Conservation (phyloP, 108 stramenopile species). For the Tribonema minus region DNA sequence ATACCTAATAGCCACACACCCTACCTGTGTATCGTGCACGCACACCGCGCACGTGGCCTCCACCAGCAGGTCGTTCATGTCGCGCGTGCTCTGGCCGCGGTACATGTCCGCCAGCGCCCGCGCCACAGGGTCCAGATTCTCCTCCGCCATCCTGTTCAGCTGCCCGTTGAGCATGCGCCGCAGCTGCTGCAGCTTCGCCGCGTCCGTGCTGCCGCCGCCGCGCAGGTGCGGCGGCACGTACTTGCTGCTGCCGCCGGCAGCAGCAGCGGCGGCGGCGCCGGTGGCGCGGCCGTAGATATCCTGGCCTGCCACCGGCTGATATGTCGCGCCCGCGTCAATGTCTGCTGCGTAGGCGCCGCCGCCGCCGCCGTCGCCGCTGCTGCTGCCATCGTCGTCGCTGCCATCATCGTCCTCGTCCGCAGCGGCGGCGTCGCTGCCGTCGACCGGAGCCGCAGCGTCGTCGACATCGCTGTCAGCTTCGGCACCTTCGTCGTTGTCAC, state of each 20-base stretch:
- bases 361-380: neutral
- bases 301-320: slow-evolving; percentile 74
- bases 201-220: slow-evolving; percentile 4
- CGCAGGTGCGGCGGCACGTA: slow-evolving; percentile 49
- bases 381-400: too few species aligned
- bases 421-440: too few species aligned
- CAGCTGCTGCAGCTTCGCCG: too few species aligned
- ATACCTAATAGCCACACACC: too few species aligned
- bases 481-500: slow-evolving; percentile 15
- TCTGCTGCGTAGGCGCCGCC: neutral
- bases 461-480: slow-evolving; percentile 43
- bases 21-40: slow-evolving; percentile 30
- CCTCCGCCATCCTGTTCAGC: slow-evolving; percentile 82
- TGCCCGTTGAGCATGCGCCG: slow-evolving; percentile 56
- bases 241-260: slow-evolving; percentile 26
- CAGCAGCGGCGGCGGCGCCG: slow-evolving; percentile 44
- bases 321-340: slow-evolving; percentile 44
- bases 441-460: slow-evolving; percentile 21
- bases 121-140: slow-evolving; percentile 76
- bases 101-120: slow-evolving; percentile 63
- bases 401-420: too few species aligned
- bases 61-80: slow-evolving; percentile 62
- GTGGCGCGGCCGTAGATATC: slow-evolving; percentile 85
- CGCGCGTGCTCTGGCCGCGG: slow-evolving; percentile 74
- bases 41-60: slow-evolving; percentile 38